Base-by-base conservation (phyloP, 129 eudicot genomes). In the Oenanthe sinensis region DNA sequence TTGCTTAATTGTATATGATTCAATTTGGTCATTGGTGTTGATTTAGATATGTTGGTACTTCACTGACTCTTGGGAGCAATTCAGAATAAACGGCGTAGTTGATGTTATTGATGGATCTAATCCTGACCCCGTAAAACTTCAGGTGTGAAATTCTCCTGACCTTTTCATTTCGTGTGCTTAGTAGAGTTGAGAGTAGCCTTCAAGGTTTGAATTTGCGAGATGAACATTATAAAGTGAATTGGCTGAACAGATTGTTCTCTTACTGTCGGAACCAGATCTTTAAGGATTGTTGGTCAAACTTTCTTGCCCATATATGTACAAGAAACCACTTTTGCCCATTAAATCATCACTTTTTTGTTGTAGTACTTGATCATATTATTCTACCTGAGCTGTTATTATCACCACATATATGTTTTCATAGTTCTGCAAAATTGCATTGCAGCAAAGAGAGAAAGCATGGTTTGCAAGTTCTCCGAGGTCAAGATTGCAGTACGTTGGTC, bases 401-500 rank as follows among this genome's bases (percentile, higher is more conserved):
- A 48, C 10, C 45, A 16, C 9, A 24, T 46, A 20, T n/a, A 33
- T 76, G 30, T 52, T 37, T 33, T 50, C n/a, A 60, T 40, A n/a
- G 17, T 55, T 40, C 30, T 58, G 55, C 15, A 5, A 75, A 71
- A 79, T 39, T 75, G 52, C 33, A 71, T 81, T 82, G 85, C 84
- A 95, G 99, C 97, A 87, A 89, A 87, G 97, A 84, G 98, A 91
- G 86, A 87, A 83, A 81, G 86, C 91, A 74, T 94, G 99, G 99
- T 95, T 95, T 83, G 94, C 89, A 71, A 84, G 92, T 72, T 92
- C 99, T 39, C 91, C 87, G 62, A 95, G 79, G 81, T 92, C 97
- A 71, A 89, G 99, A 67, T 81, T 88, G 75, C 97, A 90, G 84
- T 95, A 92, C 68, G 74, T 92, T 81, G 94, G 88, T 52, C 96